Percentiles rank a stretch among this genome's conserved stretches.
phyloP scores from a whole-genome alignment of 306 rosid genomes.

The Delonix regia region DNA sequence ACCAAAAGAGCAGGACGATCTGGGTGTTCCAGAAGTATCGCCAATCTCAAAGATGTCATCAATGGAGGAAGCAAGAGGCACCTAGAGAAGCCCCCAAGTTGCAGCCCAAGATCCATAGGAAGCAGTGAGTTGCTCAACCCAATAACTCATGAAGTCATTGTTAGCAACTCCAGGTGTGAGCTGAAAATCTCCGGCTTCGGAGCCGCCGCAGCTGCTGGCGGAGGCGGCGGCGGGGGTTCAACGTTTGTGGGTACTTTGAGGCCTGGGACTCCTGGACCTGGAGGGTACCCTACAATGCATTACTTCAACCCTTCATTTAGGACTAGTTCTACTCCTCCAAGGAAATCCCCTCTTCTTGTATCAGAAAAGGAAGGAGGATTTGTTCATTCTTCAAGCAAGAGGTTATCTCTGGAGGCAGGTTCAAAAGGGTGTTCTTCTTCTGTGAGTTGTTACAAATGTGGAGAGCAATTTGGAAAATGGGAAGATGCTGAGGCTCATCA shows the following conservation, averaged over 20 bases:
- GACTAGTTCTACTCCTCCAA: conserved; percentile 69
- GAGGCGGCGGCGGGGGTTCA: conserved; percentile 45
- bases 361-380: conserved; percentile 65
- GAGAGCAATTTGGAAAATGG: conserved; percentile 83
- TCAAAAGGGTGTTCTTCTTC: conserved; percentile 45
- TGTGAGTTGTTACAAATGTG: conserved; percentile 85
- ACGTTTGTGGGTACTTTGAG: conserved; percentile 71
- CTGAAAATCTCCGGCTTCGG: conserved; percentile 79
- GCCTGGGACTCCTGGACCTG: conserved; percentile 95
- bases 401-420: conserved; percentile 58
- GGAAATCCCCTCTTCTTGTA: conserved; percentile 61
- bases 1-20: conserved; percentile 70
- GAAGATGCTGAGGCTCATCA: conserved; percentile 95
- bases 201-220: conserved; percentile 28
- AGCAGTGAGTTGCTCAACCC: conserved; percentile 94
- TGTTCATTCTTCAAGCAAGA: conserved; percentile 47
- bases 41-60: conserved; percentile 93
- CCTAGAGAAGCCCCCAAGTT: conserved; percentile 78
- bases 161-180: conserved; percentile 88
- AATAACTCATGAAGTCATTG: conserved; percentile 84
- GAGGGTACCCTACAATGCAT: conserved; percentile 75
- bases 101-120: conserved; percentile 93
- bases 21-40: conserved; percentile 88
- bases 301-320: conserved; percentile 69
- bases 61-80: conserved; percentile 79